Conservation (phyloP, 2,329 filamentous ascomycete genomes). For the Talaromyces funiculosus region DNA sequence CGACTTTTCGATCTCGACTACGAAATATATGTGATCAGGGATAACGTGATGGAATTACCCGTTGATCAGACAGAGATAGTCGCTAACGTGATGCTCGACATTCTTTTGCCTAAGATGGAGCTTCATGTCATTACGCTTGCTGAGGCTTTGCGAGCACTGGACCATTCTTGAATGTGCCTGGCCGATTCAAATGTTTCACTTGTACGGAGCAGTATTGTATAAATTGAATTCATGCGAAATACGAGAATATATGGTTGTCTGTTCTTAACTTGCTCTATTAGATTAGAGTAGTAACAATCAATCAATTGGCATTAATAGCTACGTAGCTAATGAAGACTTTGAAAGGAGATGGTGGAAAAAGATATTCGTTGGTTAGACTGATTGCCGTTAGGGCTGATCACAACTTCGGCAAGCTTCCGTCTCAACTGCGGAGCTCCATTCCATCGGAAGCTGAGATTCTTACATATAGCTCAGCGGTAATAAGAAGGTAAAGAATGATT, state of each 20-base stretch:
- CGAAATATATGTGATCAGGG: constrained; percentile 37
- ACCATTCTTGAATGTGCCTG: constrained; percentile 4
- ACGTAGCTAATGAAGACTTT: not conserved
- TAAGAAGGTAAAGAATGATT: not conserved
- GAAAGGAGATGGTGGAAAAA: not conserved
- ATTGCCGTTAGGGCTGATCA: not conserved
- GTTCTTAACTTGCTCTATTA: not conserved
- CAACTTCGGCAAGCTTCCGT: not conserved
- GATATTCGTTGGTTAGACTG: not conserved
- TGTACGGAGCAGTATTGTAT: not conserved
- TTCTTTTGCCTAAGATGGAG: constrained; percentile 25
- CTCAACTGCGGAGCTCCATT: not conserved
- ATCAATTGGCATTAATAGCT: too few relatives aligned
- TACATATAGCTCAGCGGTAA: not conserved
- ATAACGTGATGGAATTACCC: constrained; percentile 31
- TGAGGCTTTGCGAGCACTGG: constrained; percentile 15
- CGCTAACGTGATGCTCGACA: constrained; percentile 21
- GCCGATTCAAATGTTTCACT: not conserved
- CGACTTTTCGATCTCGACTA: constrained; percentile 42
- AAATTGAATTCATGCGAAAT: not conserved
- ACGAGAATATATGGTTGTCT: not conserved
- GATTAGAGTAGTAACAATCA: too few relatives aligned
- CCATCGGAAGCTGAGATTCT: not conserved
- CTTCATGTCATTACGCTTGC: constrained; percentile 19
- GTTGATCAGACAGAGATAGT: constrained; percentile 17